Conservation (phyloP, 1,284 basidiomycete genomes). For the Rhodotorula sp. region DNA sequence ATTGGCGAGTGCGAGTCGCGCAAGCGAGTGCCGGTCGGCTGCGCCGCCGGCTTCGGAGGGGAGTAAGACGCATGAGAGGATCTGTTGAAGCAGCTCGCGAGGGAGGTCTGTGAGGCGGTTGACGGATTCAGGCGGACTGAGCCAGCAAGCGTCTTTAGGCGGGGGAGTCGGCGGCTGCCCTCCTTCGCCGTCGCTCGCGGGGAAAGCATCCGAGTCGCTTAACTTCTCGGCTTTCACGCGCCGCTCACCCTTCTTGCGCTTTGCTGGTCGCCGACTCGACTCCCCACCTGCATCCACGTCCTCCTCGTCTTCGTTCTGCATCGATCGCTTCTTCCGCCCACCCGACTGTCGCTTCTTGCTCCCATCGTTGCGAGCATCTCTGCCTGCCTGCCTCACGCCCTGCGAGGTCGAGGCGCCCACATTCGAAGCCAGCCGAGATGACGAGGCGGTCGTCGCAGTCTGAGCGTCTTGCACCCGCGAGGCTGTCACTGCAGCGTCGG, state of each 20-base stretch:
- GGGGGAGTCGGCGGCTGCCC: neutral
- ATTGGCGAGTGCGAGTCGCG: slow-evolving; percentile 12
- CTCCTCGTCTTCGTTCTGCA: no score
- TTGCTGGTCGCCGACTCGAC: no score
- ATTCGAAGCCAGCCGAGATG: no score
- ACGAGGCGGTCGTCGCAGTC: no score
- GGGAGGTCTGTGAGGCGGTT: slow-evolving; percentile 31
- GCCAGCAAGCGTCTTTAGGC: neutral
- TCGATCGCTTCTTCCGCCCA: no score
- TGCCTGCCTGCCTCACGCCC: no score
- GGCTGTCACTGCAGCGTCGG: neutral
- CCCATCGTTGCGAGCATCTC: no score
- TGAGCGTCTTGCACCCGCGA: neutral
- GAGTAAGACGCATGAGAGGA: slow-evolving; percentile 20
- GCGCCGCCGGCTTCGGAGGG: neutral
- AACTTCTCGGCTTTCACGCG: no score
- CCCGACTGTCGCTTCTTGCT: no score
- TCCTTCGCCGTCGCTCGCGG: neutral
- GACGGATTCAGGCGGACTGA: neutral
- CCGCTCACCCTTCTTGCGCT: neutral
- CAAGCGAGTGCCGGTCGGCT: slow-evolving; percentile 7
- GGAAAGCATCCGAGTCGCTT: no score
- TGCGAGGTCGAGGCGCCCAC: no score
- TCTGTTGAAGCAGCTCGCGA: slow-evolving; percentile 30
- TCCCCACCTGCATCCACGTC: no score